Evolutionary conservation across 2,329 filamentous ascomycete genomes (phyloP).

Genomic region (Tolypocladium pustulatum): DNA sequence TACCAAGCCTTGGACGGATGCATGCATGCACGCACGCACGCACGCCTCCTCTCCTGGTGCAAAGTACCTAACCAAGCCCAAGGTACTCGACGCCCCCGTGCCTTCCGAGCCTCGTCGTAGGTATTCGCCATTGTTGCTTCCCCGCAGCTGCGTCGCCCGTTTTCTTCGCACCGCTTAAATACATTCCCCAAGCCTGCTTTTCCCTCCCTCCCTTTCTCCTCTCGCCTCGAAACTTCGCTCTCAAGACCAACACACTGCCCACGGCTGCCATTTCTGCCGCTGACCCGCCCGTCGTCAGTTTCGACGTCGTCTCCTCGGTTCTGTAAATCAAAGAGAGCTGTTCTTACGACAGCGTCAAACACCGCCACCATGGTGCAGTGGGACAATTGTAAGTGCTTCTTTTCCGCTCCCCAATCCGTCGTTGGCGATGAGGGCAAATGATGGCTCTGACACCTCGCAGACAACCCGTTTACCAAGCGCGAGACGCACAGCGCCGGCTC

Average conservation of each 20-base stretch:
- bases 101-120: background rate
- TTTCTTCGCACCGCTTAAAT: background rate
- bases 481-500: constrained; percentile 52
- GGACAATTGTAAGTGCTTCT: background rate
- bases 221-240: background rate
- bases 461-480: constrained; percentile 66
- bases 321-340: background rate
- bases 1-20: too few species aligned
- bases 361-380: background rate
- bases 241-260: background rate
- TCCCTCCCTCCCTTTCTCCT: background rate
- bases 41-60: too few species aligned
- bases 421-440: background rate
- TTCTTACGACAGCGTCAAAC: background rate
- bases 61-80: too few species aligned
- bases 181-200: background rate
- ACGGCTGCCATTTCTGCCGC: background rate
- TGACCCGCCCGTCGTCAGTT: background rate
- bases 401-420: background rate
- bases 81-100: background rate
- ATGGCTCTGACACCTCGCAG: constrained; percentile 24
- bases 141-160: background rate
- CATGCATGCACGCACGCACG: too few species aligned
- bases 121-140: background rate
- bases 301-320: background rate